Evolutionary conservation across 441 rosid genomes (phyloP).

Genomic region (Francoa sonchifolia): DNA sequence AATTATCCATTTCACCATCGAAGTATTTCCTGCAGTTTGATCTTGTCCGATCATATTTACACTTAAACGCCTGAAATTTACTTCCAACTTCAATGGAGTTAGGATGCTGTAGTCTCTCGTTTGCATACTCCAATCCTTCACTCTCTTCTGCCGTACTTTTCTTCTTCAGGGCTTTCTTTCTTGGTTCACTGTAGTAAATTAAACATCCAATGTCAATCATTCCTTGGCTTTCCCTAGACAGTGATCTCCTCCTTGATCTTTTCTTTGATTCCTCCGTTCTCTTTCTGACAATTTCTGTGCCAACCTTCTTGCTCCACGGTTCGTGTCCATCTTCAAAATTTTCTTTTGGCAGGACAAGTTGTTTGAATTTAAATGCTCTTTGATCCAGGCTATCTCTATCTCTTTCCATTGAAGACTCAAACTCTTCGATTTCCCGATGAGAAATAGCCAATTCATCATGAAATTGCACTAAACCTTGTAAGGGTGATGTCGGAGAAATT

Average conservation of each 20-base stretch:
- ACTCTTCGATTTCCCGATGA: slow-evolving; percentile 44
- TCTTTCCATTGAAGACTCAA: slow-evolving; percentile 16
- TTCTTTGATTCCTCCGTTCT: slow-evolving; percentile 14
- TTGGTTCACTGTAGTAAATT: slow-evolving; percentile 26
- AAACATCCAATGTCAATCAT: slow-evolving; percentile 26
- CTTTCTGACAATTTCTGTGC: slow-evolving; percentile 15
- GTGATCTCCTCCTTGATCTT: slow-evolving; percentile 26
- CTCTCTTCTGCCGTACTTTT: slow-evolving; percentile 5
- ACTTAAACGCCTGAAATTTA: slow-evolving; percentile 3
- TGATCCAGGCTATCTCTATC: slow-evolving; percentile 34
- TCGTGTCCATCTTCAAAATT: slow-evolving; percentile 9
- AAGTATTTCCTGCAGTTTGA: slow-evolving; percentile 1
- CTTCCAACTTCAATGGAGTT: slow-evolving; percentile 2
- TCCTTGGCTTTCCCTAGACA: slow-evolving; percentile 19
- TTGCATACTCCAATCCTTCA: no score
- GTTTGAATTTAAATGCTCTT: slow-evolving; percentile 52
- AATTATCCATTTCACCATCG: slow-evolving; percentile 9
- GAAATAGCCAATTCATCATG: slow-evolving; percentile 27
- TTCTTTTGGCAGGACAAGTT: slow-evolving; percentile 9
- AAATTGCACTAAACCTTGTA: slow-evolving; percentile 28
- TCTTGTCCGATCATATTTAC: background rate
- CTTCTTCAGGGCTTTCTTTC: slow-evolving; percentile 5
- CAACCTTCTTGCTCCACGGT: slow-evolving; percentile 14
- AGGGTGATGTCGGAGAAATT: slow-evolving; percentile 19
- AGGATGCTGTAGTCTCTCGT: slow-evolving; percentile 8